Conservation (phyloP, 2,329 filamentous ascomycete species). For the Chalara sp. region DNA sequence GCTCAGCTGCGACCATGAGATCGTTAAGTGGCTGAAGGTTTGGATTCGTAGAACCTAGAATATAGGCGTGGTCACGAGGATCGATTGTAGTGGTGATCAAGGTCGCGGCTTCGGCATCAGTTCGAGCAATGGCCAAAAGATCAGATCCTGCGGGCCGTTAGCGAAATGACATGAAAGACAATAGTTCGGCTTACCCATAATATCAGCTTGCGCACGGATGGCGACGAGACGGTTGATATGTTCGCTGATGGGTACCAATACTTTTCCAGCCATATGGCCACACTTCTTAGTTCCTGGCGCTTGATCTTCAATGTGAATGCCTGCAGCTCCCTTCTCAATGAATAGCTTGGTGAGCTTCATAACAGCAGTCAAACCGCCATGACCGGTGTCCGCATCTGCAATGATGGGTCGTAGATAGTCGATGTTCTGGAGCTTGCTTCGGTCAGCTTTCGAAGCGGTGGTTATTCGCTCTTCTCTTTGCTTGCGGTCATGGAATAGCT, state of each 20-base stretch:
- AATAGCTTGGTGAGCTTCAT: conserved; percentile 99
- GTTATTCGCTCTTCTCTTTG: conserved; percentile 91
- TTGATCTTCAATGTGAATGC: conserved; percentile 98
- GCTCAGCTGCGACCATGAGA: conserved; percentile 82
- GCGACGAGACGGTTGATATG: conserved; percentile 97
- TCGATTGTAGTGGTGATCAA: conserved; percentile 97
- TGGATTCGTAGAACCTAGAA: conserved; percentile 83
- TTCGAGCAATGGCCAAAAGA: conserved; percentile 85
- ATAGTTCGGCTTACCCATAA: conserved; percentile 63
- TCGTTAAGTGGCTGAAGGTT: conserved; percentile 78
- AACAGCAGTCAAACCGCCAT: conserved; percentile 93
- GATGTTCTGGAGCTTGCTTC: conserved; percentile 67
- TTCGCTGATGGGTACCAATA: conserved; percentile 91
- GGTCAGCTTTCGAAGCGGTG: conserved; percentile 60
- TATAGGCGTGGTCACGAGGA: conserved; percentile 89
- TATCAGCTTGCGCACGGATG: conserved; percentile 95
- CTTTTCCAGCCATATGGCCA: conserved; percentile 98
- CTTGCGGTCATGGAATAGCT: conserved; percentile 99
- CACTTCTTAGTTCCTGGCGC: conserved; percentile 99
- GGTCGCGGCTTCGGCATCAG: conserved; percentile 94
- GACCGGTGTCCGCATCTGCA: conserved; percentile 94
- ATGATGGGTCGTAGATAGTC: conserved; percentile 96
- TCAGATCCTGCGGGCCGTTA: conserved; percentile 53
- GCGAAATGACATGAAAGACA: conserved; percentile 8
- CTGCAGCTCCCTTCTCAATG: conserved; percentile 90